These are phyloP conservation scores for Aspergillus flavus DNA, from an alignment of 2,329 filamentous ascomycete species.

Conservation along the genomic window DNA sequence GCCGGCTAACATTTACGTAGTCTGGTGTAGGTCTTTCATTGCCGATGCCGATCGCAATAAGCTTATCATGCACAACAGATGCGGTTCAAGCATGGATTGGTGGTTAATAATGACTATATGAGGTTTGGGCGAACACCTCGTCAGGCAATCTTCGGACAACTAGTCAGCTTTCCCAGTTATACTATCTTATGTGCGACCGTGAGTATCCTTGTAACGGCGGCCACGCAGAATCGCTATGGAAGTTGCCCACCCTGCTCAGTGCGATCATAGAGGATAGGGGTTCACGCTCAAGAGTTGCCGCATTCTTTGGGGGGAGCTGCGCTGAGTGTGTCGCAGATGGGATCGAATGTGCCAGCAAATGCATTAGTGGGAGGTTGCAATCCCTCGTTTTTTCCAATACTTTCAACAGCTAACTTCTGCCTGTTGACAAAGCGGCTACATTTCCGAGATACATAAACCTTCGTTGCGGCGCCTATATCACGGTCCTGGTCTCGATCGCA, in stretches of 20 bases:
- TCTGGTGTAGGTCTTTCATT: conserved; percentile 1
- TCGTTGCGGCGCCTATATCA: conserved; percentile 55
- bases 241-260: conserved; percentile 26
- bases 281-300: conserved; percentile 26
- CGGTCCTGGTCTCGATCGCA: conserved; percentile 35
- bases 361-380: conserved; percentile 18
- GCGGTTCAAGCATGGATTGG: conserved; percentile 53
- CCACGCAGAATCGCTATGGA: conserved; percentile 34
- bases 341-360: conserved; percentile 30
- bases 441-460: conserved; percentile 60
- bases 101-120: conserved; percentile 44
- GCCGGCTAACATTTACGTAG: not conserved
- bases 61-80: not conserved
- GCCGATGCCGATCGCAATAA: not conserved
- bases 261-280: conserved; percentile 25
- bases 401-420: not conserved
- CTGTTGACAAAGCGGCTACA: conserved; percentile 56
- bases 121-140: conserved; percentile 28
- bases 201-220: conserved; percentile 34
- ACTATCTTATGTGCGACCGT: conserved; percentile 26
- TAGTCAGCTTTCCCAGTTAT: conserved; percentile 26
- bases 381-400: not conserved
- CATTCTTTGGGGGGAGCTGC: conserved; percentile 27
- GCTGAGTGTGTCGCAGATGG: conserved; percentile 29
- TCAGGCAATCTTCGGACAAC: conserved; percentile 28